Evolutionary conservation across 306 rosid genomes (phyloP), one percentile per base, ranked within the genome.

Genomic region (Prunus kanzakura): DNA sequence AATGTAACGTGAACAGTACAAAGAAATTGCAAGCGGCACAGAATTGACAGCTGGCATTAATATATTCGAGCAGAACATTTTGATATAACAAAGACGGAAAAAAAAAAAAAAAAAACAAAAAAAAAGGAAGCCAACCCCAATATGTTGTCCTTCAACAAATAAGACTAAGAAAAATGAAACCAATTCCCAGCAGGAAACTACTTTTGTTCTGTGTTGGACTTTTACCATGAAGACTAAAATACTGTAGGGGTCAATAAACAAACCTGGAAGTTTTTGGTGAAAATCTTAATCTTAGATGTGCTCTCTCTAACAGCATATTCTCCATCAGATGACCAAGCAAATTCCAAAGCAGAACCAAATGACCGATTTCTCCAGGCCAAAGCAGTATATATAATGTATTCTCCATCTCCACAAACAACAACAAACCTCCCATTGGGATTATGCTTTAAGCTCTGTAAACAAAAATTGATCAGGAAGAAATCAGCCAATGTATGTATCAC

Each of bases 381-480:
- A 76, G 98, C 98, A 70, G 98, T 95, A 84, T 89, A 92, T 81
- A 95, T 95, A 78, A 95, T 92, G 84, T 92, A 95, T 73, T 95
- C 98, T 75, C 98, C 98, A 88, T 95, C 98, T 75, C 98, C 98
- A 73, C 98, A 95, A 32, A 95, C 98, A 81, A 95, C 98, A 73
- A 96, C 99, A 85, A 96, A 96, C 83, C 99, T 91, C 81, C 99
- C 99, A 76, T 96, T 96, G 72, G 99, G 98, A 74, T 96, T 96
- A 92, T 96, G 98, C 91, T 75, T 92, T 78, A 96, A 84, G 86
- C 88, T 91, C 99, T 96, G 90, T 76, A 80, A 56, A 84, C 41
- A 77, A 47, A 66, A 63, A 71, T 27, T 13, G 69, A 55, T 67
- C 55, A 52, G 70, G 51, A 25, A 43, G 73, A 79, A 66, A 67